Evolutionary conservation across 139 green algal species (phyloP).

Genomic region (Nannochloris sp.): DNA sequence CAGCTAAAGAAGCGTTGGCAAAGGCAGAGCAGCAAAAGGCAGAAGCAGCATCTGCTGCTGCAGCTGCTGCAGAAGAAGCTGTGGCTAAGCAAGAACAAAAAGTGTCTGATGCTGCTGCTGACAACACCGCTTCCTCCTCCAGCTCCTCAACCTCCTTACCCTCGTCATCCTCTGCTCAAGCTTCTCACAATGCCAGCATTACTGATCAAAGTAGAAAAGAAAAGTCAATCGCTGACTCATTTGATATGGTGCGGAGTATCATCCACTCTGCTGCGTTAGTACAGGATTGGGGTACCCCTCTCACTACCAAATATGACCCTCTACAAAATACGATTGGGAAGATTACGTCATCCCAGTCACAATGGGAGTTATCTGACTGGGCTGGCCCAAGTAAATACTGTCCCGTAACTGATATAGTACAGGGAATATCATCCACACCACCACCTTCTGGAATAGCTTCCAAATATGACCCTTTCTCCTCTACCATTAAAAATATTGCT

Average conservation of each 20-base stretch:
- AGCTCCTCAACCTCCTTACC: no score
- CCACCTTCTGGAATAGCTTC: not conserved
- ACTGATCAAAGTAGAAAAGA: no score
- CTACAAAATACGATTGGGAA: not conserved
- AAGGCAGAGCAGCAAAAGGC: not conserved
- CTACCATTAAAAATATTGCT: not conserved
- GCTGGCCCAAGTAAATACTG: not conserved
- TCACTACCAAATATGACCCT: not conserved
- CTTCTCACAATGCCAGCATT: no score
- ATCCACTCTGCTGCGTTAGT: not conserved
- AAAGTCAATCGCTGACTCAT: no score
- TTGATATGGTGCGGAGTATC: no score
- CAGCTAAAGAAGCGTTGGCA: not conserved
- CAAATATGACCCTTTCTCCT: not conserved
- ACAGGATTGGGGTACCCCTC: not conserved
- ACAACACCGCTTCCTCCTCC: no score
- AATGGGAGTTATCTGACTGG: not conserved
- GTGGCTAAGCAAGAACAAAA: no score
- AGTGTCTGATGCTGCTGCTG: no score
- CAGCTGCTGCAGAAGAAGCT: no score
- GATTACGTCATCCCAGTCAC: not conserved
- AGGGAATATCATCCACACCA: no score
- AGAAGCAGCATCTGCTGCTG: no score
- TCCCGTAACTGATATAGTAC: not conserved
- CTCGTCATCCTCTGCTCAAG: no score